phyloP scores from a whole-genome alignment of 2,329 filamentous ascomycete species.

The Byssoonygena ceratinophila region DNA sequence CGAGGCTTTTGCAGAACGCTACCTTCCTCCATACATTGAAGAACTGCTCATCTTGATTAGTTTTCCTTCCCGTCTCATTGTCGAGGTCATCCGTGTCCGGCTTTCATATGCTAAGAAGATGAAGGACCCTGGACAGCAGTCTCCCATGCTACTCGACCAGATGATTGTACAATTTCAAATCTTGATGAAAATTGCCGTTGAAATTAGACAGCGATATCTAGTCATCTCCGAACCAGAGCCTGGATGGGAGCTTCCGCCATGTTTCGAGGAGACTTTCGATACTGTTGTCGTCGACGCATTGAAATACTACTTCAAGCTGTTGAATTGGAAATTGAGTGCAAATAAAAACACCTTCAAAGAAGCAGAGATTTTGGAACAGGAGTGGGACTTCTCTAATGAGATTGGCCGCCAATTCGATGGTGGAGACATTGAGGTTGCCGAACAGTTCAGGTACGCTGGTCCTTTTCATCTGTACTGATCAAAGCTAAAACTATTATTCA shows the following conservation, averaged over 20 bases:
- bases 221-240: conserved; percentile 74
- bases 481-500: conserved; percentile 5
- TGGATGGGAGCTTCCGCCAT: conserved; percentile 90
- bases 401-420: conserved; percentile 84
- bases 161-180: conserved; percentile 97
- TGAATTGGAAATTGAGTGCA: conserved; percentile 93
- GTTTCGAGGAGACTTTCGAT: conserved; percentile 94
- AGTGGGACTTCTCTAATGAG: conserved; percentile 95
- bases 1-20: conserved; percentile 70
- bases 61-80: conserved; percentile 88
- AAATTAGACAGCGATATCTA: conserved; percentile 82
- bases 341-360: conserved; percentile 99
- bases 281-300: conserved; percentile 81
- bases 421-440: conserved; percentile 90
- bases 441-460: conserved; percentile 65
- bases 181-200: conserved; percentile 77
- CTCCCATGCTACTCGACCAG: conserved; percentile 87
- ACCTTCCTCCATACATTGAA: conserved; percentile 92
- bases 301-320: conserved; percentile 96
- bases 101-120: conserved; percentile 87
- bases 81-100: conserved; percentile 89
- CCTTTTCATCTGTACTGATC: neutral
- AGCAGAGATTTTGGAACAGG: conserved; percentile 89
- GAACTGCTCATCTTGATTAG: conserved; percentile 93
- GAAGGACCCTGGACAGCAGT: conserved; percentile 87